Conservation (phyloP, 257 asterid species). For the Solanum neorickii region DNA sequence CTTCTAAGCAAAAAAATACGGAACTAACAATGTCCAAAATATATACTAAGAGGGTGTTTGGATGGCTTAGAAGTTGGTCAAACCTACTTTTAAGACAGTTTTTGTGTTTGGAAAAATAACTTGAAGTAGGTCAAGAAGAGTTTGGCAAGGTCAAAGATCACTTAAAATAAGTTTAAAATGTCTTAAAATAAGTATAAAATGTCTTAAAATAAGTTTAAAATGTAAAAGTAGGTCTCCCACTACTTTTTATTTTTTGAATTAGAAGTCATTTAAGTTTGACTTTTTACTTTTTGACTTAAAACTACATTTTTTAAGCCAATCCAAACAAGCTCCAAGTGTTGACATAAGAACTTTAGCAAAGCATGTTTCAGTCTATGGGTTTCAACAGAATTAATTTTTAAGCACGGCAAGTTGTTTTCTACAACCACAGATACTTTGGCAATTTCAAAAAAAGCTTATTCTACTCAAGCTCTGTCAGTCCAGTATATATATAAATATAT, state of each 20-base stretch:
- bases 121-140: too few species aligned
- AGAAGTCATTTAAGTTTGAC: too few species aligned
- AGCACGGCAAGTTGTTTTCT: neutral
- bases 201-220: too few species aligned
- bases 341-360: neutral
- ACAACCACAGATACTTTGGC: neutral
- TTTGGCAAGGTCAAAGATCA: too few species aligned
- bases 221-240: neutral
- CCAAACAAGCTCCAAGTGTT: neutral
- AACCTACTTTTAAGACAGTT: neutral
- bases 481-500: neutral
- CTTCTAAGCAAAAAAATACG: neutral
- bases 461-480: neutral
- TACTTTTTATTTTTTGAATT: too few species aligned
- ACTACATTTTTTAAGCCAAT: neutral
- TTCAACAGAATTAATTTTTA: neutral
- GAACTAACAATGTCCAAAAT: neutral
- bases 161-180: neutral
- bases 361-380: neutral
- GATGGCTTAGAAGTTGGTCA: neutral
- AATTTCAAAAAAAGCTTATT: neutral
- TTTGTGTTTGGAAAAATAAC: neutral
- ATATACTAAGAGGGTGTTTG: neutral
- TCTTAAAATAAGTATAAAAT: too few species aligned
- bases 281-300: neutral